These are phyloP conservation scores for Ustilago hordei DNA, from an alignment of 1,284 basidiomycete species.

Conservation along the genomic window DNA sequence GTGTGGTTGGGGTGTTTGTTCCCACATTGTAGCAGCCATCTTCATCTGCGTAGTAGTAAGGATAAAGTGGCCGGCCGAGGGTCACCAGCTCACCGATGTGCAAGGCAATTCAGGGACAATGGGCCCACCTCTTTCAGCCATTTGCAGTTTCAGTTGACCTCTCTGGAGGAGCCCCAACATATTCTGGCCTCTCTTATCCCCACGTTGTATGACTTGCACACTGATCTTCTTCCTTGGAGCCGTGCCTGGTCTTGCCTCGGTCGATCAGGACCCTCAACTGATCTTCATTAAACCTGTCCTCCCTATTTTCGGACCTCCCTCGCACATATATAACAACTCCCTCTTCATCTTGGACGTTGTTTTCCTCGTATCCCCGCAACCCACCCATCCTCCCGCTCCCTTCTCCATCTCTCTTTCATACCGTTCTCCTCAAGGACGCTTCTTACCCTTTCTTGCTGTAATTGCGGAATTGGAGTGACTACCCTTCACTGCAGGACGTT, in stretches of 20 bases:
- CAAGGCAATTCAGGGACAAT: not conserved
- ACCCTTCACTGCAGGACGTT: constrained; percentile 10
- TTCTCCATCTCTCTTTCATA: not conserved
- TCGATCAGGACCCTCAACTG: constrained; percentile 16
- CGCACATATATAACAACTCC: constrained; percentile 17
- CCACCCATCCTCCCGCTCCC: not conserved
- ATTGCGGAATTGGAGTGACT: not conserved
- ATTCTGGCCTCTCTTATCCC: constrained; percentile 9
- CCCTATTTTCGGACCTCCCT: not conserved
- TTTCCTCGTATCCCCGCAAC: not conserved
- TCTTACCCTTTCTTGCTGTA: not conserved
- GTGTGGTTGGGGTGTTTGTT: not conserved
- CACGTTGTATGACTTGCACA: constrained; percentile 5
- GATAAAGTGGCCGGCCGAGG: not conserved
- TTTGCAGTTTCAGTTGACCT: not conserved
- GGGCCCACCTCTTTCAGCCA: not conserved
- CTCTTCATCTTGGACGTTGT: not conserved
- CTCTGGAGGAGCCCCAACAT: not conserved
- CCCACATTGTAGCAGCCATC: not conserved
- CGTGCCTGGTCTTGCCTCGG: constrained; percentile 26
- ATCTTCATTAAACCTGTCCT: constrained; percentile 3
- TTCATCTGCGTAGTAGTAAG: constrained; percentile 9
- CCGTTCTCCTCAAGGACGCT: not conserved
- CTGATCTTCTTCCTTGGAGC: not conserved
- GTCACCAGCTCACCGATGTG: not conserved